These are phyloP conservation scores for Astrothelium subdiscretum DNA, from an alignment of 495 filamentous ascomycete genomes.

Conservation along the genomic window DNA sequence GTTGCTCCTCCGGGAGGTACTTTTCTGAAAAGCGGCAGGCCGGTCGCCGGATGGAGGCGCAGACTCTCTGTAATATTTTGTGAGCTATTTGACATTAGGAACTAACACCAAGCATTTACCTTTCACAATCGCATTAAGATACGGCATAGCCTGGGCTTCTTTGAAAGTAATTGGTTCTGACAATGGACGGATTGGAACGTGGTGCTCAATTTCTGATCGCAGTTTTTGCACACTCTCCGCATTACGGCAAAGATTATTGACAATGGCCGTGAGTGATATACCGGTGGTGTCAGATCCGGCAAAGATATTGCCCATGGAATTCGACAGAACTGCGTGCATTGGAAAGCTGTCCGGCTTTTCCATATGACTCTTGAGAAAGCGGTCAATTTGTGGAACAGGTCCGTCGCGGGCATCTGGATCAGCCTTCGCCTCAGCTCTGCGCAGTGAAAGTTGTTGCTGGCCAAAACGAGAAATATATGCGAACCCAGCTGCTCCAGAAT, in stretches of 20 bases:
- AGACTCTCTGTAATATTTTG: constrained; percentile 25
- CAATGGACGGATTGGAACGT: neutral
- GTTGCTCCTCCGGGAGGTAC: constrained; percentile 33
- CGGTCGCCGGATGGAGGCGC: constrained; percentile 31
- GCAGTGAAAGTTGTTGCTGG: neutral
- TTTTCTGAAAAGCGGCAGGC: constrained; percentile 30
- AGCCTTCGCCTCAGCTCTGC: neutral
- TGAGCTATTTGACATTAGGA: neutral
- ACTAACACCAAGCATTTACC: neutral
- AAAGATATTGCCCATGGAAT: neutral
- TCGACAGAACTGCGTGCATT: neutral
- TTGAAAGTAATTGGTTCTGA: constrained; percentile 29
- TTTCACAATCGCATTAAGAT: constrained; percentile 38
- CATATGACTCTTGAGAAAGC: neutral
- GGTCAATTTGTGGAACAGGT: neutral
- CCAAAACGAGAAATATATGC: neutral
- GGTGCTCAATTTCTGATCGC: neutral
- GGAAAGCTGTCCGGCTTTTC: neutral
- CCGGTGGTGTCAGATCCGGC: constrained; percentile 7
- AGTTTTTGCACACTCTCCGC: neutral
- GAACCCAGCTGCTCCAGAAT: neutral
- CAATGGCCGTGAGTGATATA: neutral
- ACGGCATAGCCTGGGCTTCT: constrained; percentile 39
- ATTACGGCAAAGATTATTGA: neutral
- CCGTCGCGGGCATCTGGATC: neutral